Conservation (phyloP, 495 filamentous ascomycete species). For the Tuber magnatum region DNA sequence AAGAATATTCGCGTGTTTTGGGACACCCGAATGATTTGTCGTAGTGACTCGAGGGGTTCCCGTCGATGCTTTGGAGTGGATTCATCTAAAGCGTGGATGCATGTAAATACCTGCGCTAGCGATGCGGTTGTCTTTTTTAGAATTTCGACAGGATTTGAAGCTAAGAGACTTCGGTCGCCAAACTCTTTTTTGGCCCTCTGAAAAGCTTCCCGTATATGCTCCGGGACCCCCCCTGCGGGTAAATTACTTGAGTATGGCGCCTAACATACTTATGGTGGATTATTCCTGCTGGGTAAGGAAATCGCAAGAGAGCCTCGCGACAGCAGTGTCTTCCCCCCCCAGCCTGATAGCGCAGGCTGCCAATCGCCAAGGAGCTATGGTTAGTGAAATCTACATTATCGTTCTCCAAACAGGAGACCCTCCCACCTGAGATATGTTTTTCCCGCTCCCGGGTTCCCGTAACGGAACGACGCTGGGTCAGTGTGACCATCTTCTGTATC, state of each 20-base stretch:
- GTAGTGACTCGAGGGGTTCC: not conserved
- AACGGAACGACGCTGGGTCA: not conserved
- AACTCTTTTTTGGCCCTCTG: not conserved
- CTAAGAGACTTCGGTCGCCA: not conserved
- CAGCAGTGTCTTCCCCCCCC: not conserved
- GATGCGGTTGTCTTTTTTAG: not conserved
- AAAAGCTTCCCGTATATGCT: not conserved
- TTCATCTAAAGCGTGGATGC: not conserved
- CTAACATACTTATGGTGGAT: not conserved
- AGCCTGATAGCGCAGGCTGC: not conserved
- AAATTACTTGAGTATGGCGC: not conserved
- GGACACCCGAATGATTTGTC: not conserved
- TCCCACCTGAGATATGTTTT: not conserved
- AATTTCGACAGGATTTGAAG: not conserved
- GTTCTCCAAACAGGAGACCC: not conserved
- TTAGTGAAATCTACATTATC: not conserved
- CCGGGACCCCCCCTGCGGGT: not conserved
- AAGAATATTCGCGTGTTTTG: not conserved
- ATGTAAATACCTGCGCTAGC: not conserved
- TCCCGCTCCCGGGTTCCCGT: not conserved
- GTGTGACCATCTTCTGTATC: not conserved
- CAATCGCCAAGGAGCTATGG: not conserved
- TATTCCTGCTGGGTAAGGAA: not conserved
- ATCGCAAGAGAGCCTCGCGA: not conserved
- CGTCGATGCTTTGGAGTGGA: not conserved